A percentile compares a stretch with the other conserved stretches of the same genome.
Conservation (phyloP, 1,284 basidiomycete species). For the Tilletia caries region DNA sequence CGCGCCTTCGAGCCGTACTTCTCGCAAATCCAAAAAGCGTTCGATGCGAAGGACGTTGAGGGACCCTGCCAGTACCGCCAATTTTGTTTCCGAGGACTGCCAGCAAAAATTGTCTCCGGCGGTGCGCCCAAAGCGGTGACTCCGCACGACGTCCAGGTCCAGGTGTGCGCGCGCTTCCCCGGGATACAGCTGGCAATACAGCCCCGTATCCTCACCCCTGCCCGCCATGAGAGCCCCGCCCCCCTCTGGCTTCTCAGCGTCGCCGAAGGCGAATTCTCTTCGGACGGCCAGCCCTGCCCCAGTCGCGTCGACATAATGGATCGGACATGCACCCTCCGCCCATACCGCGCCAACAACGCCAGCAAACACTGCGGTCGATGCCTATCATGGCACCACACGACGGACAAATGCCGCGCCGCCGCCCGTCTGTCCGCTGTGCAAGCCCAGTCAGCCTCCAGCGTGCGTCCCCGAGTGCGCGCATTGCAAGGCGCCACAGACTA, state of each 20-base stretch:
- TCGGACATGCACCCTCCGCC: not conserved
- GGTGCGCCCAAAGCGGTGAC: not conserved
- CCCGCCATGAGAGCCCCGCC: too few species aligned
- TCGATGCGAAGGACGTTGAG: not conserved
- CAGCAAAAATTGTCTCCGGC: not conserved
- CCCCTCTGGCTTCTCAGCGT: constrained; percentile 6
- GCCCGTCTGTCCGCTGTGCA: not conserved
- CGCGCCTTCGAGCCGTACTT: not conserved
- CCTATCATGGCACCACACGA: constrained; percentile 7
- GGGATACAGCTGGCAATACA: not conserved
- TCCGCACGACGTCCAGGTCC: not conserved
- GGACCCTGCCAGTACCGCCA: not conserved
- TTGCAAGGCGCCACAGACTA: not conserved
- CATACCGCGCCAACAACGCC: not conserved
- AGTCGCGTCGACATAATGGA: not conserved
- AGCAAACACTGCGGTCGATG: not conserved
- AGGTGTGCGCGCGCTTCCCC: not conserved
- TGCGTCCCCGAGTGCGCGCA: constrained; percentile 6
- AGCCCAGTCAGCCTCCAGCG: not conserved
- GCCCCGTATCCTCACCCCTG: not conserved
- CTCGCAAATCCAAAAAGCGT: not conserved
- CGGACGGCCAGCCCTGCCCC: not conserved
- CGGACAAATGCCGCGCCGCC: not conserved
- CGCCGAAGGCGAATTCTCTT: not conserved
- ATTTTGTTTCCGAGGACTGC: not conserved